Conservation (phyloP, 2,329 filamentous ascomycete genomes). For the Colletotrichum neosansevieriae region DNA sequence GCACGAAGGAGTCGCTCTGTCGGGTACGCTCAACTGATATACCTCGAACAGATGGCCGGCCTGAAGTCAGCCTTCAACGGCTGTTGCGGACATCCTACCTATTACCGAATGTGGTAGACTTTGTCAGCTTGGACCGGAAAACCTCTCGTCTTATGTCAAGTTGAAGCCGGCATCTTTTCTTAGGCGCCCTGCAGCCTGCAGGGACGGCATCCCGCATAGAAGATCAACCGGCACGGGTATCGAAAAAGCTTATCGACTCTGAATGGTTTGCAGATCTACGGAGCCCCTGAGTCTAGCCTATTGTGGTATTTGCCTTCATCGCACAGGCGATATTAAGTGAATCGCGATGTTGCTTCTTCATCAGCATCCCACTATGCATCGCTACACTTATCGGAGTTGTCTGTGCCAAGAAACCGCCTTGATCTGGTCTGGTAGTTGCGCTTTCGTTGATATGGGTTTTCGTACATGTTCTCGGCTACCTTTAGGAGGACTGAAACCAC, state of each 20-base stretch:
- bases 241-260: background rate
- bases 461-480: no score
- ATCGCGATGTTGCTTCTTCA: background rate
- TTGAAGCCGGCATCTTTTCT: background rate
- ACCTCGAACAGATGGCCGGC: slow-evolving; percentile 13
- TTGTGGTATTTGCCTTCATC: background rate
- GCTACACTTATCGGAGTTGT: no score
- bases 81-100: slow-evolving; percentile 13
- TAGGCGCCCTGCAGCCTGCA: background rate
- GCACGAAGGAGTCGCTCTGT: background rate
- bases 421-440: no score
- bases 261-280: slow-evolving; percentile 24
- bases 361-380: background rate
- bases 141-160: background rate
- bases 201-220: background rate
- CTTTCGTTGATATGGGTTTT: no score
- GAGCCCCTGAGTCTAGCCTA: slow-evolving; percentile 6
- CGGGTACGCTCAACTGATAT: slow-evolving; percentile 13
- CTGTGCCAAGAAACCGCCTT: no score
- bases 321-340: background rate
- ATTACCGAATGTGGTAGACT: slow-evolving; percentile 2
- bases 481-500: no score
- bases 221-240: slow-evolving; percentile 8
- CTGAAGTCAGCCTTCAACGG: background rate
- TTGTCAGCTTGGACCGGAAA: background rate